Percentiles rank a stretch among this genome's conserved stretches.
phyloP scores from a whole-genome alignment of 495 filamentous ascomycete species.

The Aspergillus avenaceus region DNA sequence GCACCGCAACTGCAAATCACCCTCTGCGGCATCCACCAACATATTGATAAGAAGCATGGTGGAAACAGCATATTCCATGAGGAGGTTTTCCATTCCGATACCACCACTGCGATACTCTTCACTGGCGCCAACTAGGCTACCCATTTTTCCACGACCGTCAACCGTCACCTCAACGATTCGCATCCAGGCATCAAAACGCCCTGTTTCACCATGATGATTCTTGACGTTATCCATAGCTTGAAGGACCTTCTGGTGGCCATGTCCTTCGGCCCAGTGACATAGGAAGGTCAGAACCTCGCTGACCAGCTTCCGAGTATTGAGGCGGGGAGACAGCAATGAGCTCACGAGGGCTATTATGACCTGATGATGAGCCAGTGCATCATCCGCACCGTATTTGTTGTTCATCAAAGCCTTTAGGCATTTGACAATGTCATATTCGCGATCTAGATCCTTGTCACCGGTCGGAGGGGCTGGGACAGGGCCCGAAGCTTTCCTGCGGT shows the following conservation, averaged over 20 bases:
- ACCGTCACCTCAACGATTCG: constrained; percentile 96
- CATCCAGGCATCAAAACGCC: constrained; percentile 98
- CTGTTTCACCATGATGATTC: constrained; percentile 83
- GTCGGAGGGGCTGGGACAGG: constrained; percentile 60
- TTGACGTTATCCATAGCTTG: constrained; percentile 93
- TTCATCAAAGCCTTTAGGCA: constrained; percentile 97
- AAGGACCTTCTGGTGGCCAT: constrained; percentile 91
- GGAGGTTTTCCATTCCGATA: constrained; percentile 96
- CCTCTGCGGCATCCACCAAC: constrained; percentile 86
- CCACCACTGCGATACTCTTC: constrained; percentile 96
- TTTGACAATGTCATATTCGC: constrained; percentile 97
- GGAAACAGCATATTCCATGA: constrained; percentile 98
- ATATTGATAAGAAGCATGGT: constrained; percentile 95
- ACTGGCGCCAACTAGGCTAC: constrained; percentile 91
- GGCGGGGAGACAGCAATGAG: constrained; percentile 80
- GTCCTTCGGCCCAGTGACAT: constrained; percentile 92
- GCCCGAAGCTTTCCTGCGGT: constrained; percentile 75
- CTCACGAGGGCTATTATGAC: constrained; percentile 85
- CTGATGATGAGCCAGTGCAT: constrained; percentile 87
- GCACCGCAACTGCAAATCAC: constrained; percentile 82
- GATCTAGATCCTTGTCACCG: constrained; percentile 82
- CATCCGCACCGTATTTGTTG: constrained; percentile 97
- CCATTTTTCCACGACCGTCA: constrained; percentile 97
- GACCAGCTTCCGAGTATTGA: constrained; percentile 91
- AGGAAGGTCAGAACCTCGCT: constrained; percentile 96